Evolutionary conservation across 257 asterid genomes (phyloP).

Genomic region (Salvia splendens): DNA sequence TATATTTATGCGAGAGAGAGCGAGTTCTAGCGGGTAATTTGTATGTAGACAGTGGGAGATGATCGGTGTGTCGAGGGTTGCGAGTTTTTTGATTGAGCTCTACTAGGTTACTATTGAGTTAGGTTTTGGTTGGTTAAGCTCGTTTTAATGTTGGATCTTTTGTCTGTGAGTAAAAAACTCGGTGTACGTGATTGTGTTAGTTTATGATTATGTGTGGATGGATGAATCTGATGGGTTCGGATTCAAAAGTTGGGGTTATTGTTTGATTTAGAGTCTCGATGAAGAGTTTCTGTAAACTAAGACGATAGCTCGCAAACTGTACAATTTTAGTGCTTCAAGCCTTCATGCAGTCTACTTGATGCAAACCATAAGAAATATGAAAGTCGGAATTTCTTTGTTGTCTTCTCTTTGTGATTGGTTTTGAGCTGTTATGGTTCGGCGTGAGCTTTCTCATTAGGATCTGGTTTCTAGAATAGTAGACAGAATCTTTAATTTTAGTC

Average conservation of each 20-base stretch:
- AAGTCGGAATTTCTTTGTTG: not conserved
- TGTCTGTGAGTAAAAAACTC: not conserved
- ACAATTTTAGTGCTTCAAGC: constrained; percentile 1
- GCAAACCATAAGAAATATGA: not conserved
- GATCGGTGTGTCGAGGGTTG: too few species aligned
- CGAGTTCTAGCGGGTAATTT: not conserved
- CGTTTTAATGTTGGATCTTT: constrained; percentile 26
- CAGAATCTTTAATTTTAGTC: not conserved
- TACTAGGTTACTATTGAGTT: constrained; percentile 2
- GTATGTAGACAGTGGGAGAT: too few species aligned
- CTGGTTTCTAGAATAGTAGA: not conserved
- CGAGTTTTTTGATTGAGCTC: too few species aligned
- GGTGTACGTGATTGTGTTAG: not conserved
- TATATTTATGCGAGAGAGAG: not conserved
- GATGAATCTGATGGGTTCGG: constrained; percentile 16
- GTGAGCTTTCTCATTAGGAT: constrained; percentile 9
- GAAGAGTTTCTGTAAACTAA: not conserved
- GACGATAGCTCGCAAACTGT: not conserved
- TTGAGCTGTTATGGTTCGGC: constrained; percentile 1
- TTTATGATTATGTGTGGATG: not conserved
- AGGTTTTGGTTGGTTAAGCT: constrained; percentile 18
- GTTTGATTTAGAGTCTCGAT: constrained; percentile 1
- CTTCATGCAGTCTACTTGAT: not conserved
- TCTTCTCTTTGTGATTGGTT: constrained; percentile 16
- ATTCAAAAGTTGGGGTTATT: not conserved